Percentiles rank a stretch among this genome's conserved stretches.
These are phyloP conservation scores for Pichia sp. DNA, from an alignment of 1,139 yeast genomes.

Conservation along the genomic window DNA sequence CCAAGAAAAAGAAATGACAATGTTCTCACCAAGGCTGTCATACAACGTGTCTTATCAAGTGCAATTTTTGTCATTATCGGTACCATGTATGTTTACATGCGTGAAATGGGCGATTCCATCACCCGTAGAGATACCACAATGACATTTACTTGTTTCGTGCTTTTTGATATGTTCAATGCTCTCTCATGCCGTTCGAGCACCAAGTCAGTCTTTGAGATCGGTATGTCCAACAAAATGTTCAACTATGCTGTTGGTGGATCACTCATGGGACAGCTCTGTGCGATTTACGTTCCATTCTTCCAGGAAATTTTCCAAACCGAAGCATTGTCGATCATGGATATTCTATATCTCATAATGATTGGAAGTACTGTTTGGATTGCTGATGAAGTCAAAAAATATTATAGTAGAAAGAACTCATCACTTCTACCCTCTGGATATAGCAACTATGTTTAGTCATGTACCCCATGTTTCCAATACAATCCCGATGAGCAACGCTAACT, in stretches of 20 bases:
- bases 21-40: constrained; percentile 62
- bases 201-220: constrained; percentile 74
- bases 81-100: constrained; percentile 74
- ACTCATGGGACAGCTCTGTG: constrained; percentile 84
- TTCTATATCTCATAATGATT: constrained; percentile 50
- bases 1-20: constrained; percentile 83
- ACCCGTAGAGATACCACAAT: constrained; percentile 97
- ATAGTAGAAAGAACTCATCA: constrained; percentile 13
- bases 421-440: constrained; percentile 21
- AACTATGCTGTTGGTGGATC: constrained; percentile 91
- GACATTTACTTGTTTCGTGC: constrained; percentile 95
- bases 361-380: constrained; percentile 79
- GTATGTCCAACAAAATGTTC: constrained; percentile 80
- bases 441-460: constrained; percentile 23
- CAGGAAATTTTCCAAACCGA: constrained; percentile 92
- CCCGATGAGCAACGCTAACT: too few relatives aligned
- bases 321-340: constrained; percentile 64
- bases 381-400: constrained; percentile 73
- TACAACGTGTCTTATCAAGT: constrained; percentile 67
- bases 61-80: constrained; percentile 71
- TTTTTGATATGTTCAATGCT: constrained; percentile 95
- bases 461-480: too few relatives aligned
- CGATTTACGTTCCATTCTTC: constrained; percentile 87
- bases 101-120: constrained; percentile 78
- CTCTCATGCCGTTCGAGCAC: constrained; percentile 82